Evolutionary conservation across 2,329 filamentous ascomycete species (phyloP).

Genomic region (Penicillium sp.): DNA sequence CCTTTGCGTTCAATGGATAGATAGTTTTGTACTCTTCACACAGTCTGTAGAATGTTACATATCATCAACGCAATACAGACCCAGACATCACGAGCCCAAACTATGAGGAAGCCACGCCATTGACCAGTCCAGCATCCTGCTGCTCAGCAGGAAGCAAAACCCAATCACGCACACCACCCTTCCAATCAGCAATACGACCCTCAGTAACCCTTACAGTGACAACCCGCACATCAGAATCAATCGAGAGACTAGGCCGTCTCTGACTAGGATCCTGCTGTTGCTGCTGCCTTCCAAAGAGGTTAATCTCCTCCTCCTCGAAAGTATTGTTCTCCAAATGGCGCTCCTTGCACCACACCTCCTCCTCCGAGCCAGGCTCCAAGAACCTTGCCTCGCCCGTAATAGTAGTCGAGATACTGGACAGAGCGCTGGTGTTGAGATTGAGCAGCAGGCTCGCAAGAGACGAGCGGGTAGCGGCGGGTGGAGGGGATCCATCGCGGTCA

Average conservation of each 20-base stretch:
- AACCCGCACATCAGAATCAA: conserved; percentile 71
- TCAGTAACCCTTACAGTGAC: conserved; percentile 81
- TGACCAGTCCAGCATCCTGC: conserved; percentile 25
- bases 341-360: conserved; percentile 79
- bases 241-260: conserved; percentile 59
- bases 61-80: not conserved
- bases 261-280: conserved; percentile 28
- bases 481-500: conserved; percentile 58
- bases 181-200: conserved; percentile 89
- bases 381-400: conserved; percentile 85
- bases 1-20: not conserved
- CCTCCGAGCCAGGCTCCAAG: conserved; percentile 67
- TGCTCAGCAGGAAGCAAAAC: conserved; percentile 37
- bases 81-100: conserved; percentile 2
- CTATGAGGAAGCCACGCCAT: conserved; percentile 26
- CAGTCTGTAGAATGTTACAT: not conserved
- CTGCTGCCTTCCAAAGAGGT: conserved; percentile 42
- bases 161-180: conserved; percentile 88
- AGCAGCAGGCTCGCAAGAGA: conserved; percentile 78
- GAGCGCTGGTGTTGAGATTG: conserved; percentile 83
- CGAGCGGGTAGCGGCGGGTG: conserved; percentile 60
- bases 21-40: not conserved
- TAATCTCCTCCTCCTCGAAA: conserved; percentile 60
- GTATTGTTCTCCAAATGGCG: conserved; percentile 90
- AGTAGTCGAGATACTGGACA: conserved; percentile 85